Conservation (phyloP, 208 protist genomes). For the Trypanosoma rangeli region DNA sequence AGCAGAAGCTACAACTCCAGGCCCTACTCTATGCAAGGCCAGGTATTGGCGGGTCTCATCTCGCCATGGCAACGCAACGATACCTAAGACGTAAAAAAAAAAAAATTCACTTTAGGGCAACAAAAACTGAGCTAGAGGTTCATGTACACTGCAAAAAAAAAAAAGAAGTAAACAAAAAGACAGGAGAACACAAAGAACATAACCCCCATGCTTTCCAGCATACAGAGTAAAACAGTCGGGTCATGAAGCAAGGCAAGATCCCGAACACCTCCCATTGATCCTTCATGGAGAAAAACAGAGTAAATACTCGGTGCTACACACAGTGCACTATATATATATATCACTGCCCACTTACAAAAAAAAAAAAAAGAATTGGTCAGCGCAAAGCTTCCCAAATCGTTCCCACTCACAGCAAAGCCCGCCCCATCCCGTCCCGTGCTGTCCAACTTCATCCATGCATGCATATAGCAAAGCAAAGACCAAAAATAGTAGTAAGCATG, state of each 20-base stretch:
- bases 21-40: too few relatives aligned
- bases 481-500: background rate
- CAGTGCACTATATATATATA: slow-evolving; percentile 6
- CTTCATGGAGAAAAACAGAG: background rate
- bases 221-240: too few relatives aligned
- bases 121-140: background rate
- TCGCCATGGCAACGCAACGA: too few relatives aligned
- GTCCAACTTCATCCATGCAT: background rate
- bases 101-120: background rate
- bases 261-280: too few relatives aligned
- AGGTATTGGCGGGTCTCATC: too few relatives aligned
- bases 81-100: slow-evolving; percentile 1
- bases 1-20: background rate
- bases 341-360: background rate
- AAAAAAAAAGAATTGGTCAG: background rate
- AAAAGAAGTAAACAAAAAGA: background rate
- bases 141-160: background rate
- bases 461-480: background rate
- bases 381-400: background rate
- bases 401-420: background rate
- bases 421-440: background rate
- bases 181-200: background rate
- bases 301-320: background rate
- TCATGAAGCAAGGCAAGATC: too few relatives aligned
- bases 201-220: background rate